Evolutionary conservation across 345 rosid species (phyloP), one percentile per base, ranked within the genome.

Genomic region (Hibiscus syriacus): DNA sequence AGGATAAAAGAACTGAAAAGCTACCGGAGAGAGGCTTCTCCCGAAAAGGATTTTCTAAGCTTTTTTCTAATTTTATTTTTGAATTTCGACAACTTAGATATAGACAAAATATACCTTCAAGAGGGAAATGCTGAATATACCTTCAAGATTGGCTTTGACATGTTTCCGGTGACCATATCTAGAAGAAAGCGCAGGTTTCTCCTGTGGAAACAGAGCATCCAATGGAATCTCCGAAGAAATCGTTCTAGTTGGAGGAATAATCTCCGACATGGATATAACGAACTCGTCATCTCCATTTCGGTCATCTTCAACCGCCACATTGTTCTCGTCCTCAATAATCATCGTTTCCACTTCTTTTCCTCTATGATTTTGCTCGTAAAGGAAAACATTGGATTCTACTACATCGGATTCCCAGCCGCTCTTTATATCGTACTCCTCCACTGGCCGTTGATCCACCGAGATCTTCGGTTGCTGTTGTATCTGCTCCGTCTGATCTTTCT

Each of bases 91-190:
- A 36, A 6, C 11, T 57, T 29, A 58, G 43, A 58, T 32, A 58
- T 58, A 1, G 43, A 34, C 64, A 32, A n/a, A 59, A 19, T 23
- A 48, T 41, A 22, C 38, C 30, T 59, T 34, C 14, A 3, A 10
- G 11, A 22, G 11, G 22, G 11, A 32, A 19, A 20, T 12, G 49
- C 27, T 22, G 68, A 27, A 27, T n/a, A 26, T 69, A 69, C 72
- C 72, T 57, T 69, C 55, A 19, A 45, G 56, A 66, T 72, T 25
- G 84, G 57, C 14, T 67, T 59, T 63, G 25, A 71, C 27, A 30
- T 74, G 77, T 11, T 77, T 85, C 77, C 83, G 80, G 50, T 80
- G 77, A 20, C 72, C 77, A 66, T 83, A 74, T 54, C 87, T 76
- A 32, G 88, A 39, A 38, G 87, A 80, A 80, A 76, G 83, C 22